A percentile compares a stretch with the other conserved stretches of the same genome.
Evolutionary conservation across 208 protist genomes (phyloP).

Genomic region (Trypanosoma caninum): DNA sequence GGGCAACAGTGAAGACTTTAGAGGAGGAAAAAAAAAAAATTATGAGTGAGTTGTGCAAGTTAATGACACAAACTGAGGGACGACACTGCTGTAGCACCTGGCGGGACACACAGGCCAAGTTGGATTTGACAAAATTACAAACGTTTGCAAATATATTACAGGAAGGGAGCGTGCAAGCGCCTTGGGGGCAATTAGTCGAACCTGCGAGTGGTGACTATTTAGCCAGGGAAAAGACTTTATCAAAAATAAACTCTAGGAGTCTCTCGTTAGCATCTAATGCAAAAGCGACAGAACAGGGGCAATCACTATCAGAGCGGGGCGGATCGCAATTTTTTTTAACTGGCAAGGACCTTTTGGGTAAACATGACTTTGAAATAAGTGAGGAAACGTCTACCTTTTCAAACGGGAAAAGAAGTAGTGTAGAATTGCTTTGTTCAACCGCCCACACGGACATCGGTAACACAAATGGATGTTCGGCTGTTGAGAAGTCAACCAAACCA

Average conservation of each 20-base stretch:
- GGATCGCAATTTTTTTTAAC: no score
- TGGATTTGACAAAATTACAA: conserved; percentile 13
- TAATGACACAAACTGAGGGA: conserved; percentile 6
- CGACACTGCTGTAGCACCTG: conserved; percentile 8
- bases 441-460: not conserved
- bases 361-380: no score
- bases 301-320: no score
- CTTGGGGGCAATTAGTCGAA: conserved; percentile 11
- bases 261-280: no score
- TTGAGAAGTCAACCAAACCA: conserved; percentile 5
- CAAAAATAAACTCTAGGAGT: no score
- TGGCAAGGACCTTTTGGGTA: no score
- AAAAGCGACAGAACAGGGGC: no score
- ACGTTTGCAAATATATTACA: not conserved
- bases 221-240: no score
- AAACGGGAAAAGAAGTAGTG: no score
- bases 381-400: no score
- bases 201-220: not conserved
- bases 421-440: no score
- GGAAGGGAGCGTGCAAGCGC: conserved; percentile 7
- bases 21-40: conserved; percentile 3
- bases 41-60: not conserved
- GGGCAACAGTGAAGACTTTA: not conserved
- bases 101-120: conserved; percentile 14
- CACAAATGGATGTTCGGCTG: not conserved